phyloP scores from a whole-genome alignment of 345 rosid genomes.

The Populus nigra region DNA sequence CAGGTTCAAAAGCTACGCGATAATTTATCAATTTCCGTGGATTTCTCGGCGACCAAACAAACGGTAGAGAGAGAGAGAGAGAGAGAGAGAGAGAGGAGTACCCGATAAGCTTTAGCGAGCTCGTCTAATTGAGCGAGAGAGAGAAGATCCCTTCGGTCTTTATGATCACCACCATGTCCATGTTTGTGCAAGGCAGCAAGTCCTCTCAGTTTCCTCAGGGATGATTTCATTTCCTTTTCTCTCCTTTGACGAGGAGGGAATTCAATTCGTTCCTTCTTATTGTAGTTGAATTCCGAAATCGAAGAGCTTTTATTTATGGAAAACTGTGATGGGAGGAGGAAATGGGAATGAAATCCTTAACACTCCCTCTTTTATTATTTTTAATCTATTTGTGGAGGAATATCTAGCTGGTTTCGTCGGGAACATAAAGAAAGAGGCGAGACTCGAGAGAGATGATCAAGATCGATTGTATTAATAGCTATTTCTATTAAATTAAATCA shows the following conservation, averaged over 20 bases:
- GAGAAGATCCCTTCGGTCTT: slow-evolving; percentile 47
- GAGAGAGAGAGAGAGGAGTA: slow-evolving; percentile 11
- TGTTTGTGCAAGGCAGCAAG: slow-evolving; percentile 51
- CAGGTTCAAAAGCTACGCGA: background rate
- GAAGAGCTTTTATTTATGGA: background rate
- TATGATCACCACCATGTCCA: slow-evolving; percentile 29
- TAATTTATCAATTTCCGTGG: too few relatives aligned
- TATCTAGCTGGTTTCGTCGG: background rate
- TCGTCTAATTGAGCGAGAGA: slow-evolving; percentile 56
- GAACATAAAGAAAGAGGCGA: background rate
- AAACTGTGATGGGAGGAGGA: background rate
- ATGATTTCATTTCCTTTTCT: slow-evolving; percentile 55
- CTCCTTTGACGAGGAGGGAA: background rate
- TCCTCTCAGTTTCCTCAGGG: slow-evolving; percentile 66
- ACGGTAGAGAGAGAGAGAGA: background rate
- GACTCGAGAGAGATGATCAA: background rate
- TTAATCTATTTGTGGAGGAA: background rate
- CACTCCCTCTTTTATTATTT: background rate
- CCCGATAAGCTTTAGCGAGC: slow-evolving; percentile 77
- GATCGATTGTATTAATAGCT: too few relatives aligned
- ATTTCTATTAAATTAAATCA: too few relatives aligned
- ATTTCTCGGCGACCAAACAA: background rate
- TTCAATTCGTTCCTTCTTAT: background rate
- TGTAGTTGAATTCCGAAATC: background rate
- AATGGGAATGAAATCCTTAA: background rate